Evolutionary conservation across 768 basidiomycete genomes (phyloP).

Genomic region (Macrocybe gigantea): DNA sequence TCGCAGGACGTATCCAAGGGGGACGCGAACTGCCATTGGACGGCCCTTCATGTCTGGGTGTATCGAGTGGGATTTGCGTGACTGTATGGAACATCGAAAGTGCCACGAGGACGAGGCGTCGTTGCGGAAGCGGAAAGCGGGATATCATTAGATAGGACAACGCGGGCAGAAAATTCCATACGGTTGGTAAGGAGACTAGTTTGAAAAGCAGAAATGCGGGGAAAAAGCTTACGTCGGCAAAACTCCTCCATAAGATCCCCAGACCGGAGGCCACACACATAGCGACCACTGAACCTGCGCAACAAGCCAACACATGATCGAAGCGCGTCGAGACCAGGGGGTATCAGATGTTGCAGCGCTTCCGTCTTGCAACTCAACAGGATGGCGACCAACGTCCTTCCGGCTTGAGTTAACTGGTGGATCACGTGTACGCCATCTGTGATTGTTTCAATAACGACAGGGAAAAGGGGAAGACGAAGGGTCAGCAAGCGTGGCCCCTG

Average conservation of each 20-base stretch:
- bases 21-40: constrained; percentile 46
- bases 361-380: constrained; percentile 86
- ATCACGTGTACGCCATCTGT: constrained; percentile 93
- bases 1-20: constrained; percentile 87
- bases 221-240: constrained; percentile 62
- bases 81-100: constrained; percentile 30
- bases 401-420: constrained; percentile 91
- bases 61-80: constrained; percentile 83
- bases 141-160: constrained; percentile 1
- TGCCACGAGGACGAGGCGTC: constrained; percentile 3
- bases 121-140: constrained; percentile 1
- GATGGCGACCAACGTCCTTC: constrained; percentile 83
- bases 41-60: constrained; percentile 44
- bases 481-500: not conserved
- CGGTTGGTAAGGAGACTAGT: not conserved
- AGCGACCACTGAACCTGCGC: constrained; percentile 83
- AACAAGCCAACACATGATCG: constrained; percentile 86
- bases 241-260: constrained; percentile 95
- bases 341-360: constrained; percentile 65
- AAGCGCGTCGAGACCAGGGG: constrained; percentile 78
- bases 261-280: constrained; percentile 86
- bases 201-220: not conserved
- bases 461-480: constrained; percentile 6
- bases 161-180: constrained; percentile 1
- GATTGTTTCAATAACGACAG: constrained; percentile 7